Percentiles rank a stretch among this genome's conserved stretches.
phyloP scores from a whole-genome alignment of 139 green algal genomes.

The Protoeuglena noctilucae region DNA sequence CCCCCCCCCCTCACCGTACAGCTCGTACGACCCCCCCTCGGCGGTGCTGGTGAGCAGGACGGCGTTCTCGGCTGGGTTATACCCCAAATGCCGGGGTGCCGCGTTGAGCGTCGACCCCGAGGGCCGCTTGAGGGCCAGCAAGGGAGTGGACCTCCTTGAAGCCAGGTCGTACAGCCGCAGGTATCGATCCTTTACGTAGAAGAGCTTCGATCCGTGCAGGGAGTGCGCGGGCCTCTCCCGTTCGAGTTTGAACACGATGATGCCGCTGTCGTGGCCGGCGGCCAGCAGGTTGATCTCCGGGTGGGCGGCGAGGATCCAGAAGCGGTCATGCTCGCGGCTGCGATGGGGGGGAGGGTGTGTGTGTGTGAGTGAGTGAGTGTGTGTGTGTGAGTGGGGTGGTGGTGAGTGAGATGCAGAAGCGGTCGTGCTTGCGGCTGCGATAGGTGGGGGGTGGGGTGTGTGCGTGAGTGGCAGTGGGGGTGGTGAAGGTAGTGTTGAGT shows the following conservation, averaged over 20 bases:
- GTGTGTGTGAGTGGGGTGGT: background rate
- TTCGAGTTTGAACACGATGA: constrained; percentile 99
- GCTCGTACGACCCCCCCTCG: constrained; percentile 88
- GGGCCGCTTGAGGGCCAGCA: constrained; percentile 69
- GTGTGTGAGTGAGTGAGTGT: background rate
- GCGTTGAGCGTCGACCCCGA: constrained; percentile 17
- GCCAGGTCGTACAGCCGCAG: constrained; percentile 81
- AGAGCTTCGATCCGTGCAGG: constrained; percentile 60
- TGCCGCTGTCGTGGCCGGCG: constrained; percentile 94
- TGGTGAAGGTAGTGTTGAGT: too few species aligned
- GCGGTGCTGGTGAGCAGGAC: constrained; percentile 75
- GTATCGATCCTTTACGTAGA: constrained; percentile 97
- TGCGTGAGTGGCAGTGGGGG: too few species aligned
- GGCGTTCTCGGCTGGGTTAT: constrained; percentile 96
- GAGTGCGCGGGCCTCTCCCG: constrained; percentile 84
- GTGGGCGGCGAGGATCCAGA: constrained; percentile 94
- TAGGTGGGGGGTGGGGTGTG: too few species aligned
- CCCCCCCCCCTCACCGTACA: too few species aligned
- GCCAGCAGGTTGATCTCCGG: constrained; percentile 96
- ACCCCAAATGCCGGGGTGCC: constrained; percentile 49
- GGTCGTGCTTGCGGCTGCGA: constrained; percentile 35
- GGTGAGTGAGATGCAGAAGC: constrained; percentile 21
- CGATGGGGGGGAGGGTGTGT: too few species aligned
- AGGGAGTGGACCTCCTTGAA: constrained; percentile 68
- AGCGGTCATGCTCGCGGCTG: constrained; percentile 79